Evolutionary conservation across 768 basidiomycete species (phyloP).

Genomic region (Rhizopogon salebrosus): DNA sequence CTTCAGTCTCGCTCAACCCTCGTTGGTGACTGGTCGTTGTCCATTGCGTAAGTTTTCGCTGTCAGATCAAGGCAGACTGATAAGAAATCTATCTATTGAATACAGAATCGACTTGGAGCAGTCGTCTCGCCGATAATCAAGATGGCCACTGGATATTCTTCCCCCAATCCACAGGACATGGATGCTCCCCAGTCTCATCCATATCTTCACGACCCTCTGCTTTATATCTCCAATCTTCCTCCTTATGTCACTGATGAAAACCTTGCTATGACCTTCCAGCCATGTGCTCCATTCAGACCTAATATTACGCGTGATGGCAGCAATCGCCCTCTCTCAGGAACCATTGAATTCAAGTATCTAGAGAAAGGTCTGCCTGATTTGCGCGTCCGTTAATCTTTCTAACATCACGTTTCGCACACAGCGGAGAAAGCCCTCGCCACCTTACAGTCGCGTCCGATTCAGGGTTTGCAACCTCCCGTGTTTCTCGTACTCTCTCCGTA

Average conservation of each 20-base stretch:
- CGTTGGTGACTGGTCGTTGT: constrained; percentile 27
- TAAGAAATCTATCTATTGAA: background rate
- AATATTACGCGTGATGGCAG: constrained; percentile 61
- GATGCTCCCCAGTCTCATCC: constrained; percentile 53
- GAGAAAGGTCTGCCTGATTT: constrained; percentile 61
- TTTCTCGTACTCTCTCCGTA: constrained; percentile 75
- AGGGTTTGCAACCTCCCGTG: constrained; percentile 52
- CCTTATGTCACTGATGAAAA: constrained; percentile 70
- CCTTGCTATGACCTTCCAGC: constrained; percentile 66
- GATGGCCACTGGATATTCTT: constrained; percentile 33
- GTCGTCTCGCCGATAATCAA: constrained; percentile 25
- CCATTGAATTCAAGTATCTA: constrained; percentile 79
- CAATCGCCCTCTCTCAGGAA: constrained; percentile 53
- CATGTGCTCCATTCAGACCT: constrained; percentile 79
- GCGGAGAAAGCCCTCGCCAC: constrained; percentile 89
- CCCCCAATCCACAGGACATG: constrained; percentile 25
- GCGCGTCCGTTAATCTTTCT: constrained; percentile 6
- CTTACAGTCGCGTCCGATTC: constrained; percentile 70
- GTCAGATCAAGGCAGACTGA: background rate
- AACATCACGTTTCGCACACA: constrained; percentile 23
- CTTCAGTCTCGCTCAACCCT: constrained; percentile 5
- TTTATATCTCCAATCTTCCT: constrained; percentile 78
- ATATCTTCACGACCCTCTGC: constrained; percentile 76
- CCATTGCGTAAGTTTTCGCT: constrained; percentile 15
- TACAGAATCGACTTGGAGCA: constrained; percentile 8